Evolutionary conservation across 2,329 filamentous ascomycete genomes (phyloP).

Genomic region (Diaporthe australafricana): DNA sequence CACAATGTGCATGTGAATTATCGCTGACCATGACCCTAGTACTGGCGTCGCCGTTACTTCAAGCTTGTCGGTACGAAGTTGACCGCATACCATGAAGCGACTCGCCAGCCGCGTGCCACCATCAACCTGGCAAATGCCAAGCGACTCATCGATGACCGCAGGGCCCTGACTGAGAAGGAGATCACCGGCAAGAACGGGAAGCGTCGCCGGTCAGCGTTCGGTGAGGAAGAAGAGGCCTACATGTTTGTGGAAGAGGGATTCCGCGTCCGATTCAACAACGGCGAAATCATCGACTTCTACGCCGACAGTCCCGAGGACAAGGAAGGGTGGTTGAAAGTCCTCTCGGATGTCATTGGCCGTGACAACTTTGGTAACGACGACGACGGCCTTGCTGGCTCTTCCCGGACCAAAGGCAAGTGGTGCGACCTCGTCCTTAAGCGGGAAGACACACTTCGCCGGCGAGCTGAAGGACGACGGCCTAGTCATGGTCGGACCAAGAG

Average conservation of each 20-base stretch:
- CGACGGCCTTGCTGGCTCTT: constrained; percentile 53
- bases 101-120: constrained; percentile 92
- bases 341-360: constrained; percentile 77
- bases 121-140: constrained; percentile 96
- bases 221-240: constrained; percentile 98
- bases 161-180: constrained; percentile 84
- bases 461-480: constrained; percentile 62
- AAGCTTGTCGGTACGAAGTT: constrained; percentile 91
- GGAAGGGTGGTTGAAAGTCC: constrained; percentile 92
- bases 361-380: constrained; percentile 60
- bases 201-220: constrained; percentile 93
- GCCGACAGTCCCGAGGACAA: constrained; percentile 90
- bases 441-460: constrained; percentile 69
- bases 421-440: constrained; percentile 75
- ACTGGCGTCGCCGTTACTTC: constrained; percentile 98
- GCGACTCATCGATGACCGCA: constrained; percentile 93
- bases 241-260: constrained; percentile 99
- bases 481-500: constrained; percentile 67
- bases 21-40: constrained; percentile 68
- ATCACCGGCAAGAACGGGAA: constrained; percentile 80
- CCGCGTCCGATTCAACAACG: constrained; percentile 97
- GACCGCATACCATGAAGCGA: constrained; percentile 96
- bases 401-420: constrained; percentile 68
- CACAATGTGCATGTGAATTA: background rate
- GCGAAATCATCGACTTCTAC: constrained; percentile 98